Conservation (phyloP, 345 rosid species). For the Jatropha curcas region DNA sequence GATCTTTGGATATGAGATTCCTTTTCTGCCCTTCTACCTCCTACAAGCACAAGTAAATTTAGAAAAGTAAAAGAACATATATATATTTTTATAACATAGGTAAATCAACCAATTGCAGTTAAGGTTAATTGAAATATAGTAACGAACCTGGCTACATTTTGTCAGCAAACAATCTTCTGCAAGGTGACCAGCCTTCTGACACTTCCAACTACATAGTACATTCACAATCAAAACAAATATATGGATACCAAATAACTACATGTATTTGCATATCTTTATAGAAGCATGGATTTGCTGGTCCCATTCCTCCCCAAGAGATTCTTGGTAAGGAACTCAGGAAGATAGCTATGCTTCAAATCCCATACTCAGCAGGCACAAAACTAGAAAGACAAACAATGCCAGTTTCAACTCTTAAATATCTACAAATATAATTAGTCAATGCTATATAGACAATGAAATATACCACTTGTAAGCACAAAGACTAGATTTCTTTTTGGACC, state of each 20-base stretch:
- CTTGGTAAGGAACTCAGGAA: too few species aligned
- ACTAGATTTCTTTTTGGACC: conserved; percentile 56
- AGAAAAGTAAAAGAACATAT: conserved; percentile 4
- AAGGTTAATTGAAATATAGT: conserved; percentile 5
- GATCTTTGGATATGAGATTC: conserved; percentile 50
- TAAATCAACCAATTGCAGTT: conserved; percentile 1
- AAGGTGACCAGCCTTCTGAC: conserved; percentile 74
- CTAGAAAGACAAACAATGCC: not conserved
- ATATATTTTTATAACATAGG: not conserved
- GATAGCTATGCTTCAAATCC: not conserved
- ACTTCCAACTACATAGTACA: conserved; percentile 50
- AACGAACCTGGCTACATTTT: conserved; percentile 40
- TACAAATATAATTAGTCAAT: not conserved
- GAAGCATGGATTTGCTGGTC: not conserved
- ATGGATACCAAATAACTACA: not conserved
- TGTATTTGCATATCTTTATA: not conserved
- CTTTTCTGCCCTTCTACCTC: conserved; percentile 31
- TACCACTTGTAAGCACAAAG: conserved; percentile 71
- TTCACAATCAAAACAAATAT: not conserved
- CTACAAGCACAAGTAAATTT: conserved; percentile 27
- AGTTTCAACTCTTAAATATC: not conserved
- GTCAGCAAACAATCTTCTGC: conserved; percentile 60
- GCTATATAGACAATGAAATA: conserved; percentile 5
- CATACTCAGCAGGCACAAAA: not conserved
- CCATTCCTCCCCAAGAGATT: too few species aligned